phyloP scores from a whole-genome alignment of 2,329 filamentous ascomycete species.

The Ascochyta clinopodiicola region DNA sequence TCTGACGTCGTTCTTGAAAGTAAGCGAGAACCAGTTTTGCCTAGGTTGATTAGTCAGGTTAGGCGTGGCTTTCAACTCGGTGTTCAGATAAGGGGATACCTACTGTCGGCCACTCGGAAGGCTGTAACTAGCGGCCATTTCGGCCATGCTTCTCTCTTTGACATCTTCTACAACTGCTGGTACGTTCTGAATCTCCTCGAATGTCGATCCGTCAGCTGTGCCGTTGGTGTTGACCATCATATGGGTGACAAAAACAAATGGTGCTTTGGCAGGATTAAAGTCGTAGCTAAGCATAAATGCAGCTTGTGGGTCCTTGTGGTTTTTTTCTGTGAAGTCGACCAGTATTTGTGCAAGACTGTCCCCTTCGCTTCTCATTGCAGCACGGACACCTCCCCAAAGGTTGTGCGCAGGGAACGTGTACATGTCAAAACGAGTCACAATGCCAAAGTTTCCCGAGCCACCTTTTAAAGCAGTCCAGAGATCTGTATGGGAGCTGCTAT shows the following conservation, averaged over 20 bases:
- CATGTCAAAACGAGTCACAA: slow-evolving; percentile 52
- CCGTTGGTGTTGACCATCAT: slow-evolving; percentile 14
- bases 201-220: slow-evolving; percentile 1
- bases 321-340: slow-evolving; percentile 32
- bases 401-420: slow-evolving; percentile 27
- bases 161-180: slow-evolving; percentile 18
- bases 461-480: slow-evolving; percentile 53
- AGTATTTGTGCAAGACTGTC: slow-evolving; percentile 1
- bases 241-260: slow-evolving; percentile 1
- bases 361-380: not conserved
- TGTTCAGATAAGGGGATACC: not conserved
- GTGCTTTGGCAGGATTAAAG: slow-evolving; percentile 5
- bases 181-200: slow-evolving; percentile 14
- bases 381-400: slow-evolving; percentile 26
- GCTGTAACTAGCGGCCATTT: slow-evolving; percentile 11
- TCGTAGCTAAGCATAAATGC: slow-evolving; percentile 18
- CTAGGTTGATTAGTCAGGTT: slow-evolving; percentile 3
- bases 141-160: slow-evolving; percentile 19
- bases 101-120: slow-evolving; percentile 18
- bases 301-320: slow-evolving; percentile 22
- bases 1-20: slow-evolving; percentile 36
- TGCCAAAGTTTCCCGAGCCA: slow-evolving; percentile 53
- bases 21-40: slow-evolving; percentile 26
- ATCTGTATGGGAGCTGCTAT: slow-evolving; percentile 40
- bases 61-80: too few species aligned